phyloP scores from a whole-genome alignment of 495 filamentous ascomycete genomes.

The Bombardia bombarda region DNA sequence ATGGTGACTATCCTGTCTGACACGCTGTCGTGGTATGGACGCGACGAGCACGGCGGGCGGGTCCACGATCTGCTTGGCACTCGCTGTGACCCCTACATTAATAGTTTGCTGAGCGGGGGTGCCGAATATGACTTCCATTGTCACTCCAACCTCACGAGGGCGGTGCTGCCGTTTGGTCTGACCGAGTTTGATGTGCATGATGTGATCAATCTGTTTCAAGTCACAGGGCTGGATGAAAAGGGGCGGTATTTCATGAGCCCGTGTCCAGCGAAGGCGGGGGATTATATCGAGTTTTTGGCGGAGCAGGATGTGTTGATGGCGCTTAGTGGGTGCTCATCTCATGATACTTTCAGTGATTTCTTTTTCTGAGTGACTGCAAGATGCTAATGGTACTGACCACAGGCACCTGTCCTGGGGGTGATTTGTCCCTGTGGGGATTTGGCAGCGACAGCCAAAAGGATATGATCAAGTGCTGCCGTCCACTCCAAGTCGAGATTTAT shows the following conservation, averaged over 20 bases:
- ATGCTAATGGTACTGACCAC: no score
- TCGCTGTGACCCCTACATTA: slow-evolving; percentile 68
- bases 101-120: slow-evolving; percentile 58
- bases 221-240: slow-evolving; percentile 62
- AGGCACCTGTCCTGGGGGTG: slow-evolving; percentile 48
- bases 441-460: slow-evolving; percentile 52
- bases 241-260: slow-evolving; percentile 72
- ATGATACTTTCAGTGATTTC: not conserved
- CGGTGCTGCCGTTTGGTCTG: slow-evolving; percentile 58
- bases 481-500: slow-evolving; percentile 63
- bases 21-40: slow-evolving; percentile 48
- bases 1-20: slow-evolving; percentile 65
- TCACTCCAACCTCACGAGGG: slow-evolving; percentile 70
- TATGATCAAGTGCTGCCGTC: slow-evolving; percentile 68
- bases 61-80: slow-evolving; percentile 74
- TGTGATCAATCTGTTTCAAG: slow-evolving; percentile 76
- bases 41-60: slow-evolving; percentile 45
- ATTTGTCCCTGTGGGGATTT: slow-evolving; percentile 71
- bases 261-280: slow-evolving; percentile 55
- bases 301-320: slow-evolving; percentile 70
- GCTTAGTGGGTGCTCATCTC: slow-evolving; percentile 36
- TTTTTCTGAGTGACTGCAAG: slow-evolving; percentile 16
- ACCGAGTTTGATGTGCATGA: slow-evolving; percentile 71
- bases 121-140: slow-evolving; percentile 71
- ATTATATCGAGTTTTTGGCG: slow-evolving; percentile 70